Evolutionary conservation across 805 yeast genomes (phyloP).

Genomic region (Helenozyma rhizophorensis): DNA sequence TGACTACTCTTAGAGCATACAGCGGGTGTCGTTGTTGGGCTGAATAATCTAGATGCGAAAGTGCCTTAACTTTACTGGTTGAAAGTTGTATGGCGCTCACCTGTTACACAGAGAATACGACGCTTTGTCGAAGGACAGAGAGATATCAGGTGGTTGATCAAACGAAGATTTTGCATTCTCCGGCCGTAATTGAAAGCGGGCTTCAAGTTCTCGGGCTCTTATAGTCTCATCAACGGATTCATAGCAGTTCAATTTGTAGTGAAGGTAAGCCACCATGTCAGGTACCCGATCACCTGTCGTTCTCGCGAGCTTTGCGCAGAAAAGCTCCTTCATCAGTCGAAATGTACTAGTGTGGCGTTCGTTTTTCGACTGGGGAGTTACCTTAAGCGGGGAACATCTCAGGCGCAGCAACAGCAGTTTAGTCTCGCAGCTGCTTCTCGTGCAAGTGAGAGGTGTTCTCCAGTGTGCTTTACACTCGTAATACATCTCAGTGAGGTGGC

Average conservation of each 20-base stretch:
- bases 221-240: slow-evolving; percentile 8
- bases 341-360: background rate
- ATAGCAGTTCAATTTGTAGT: slow-evolving; percentile 12
- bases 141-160: no score
- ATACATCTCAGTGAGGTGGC: slow-evolving; percentile 9
- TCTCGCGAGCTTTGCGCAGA: slow-evolving; percentile 8
- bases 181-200: slow-evolving; percentile 10
- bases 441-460: slow-evolving; percentile 11
- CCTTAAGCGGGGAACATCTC: slow-evolving; percentile 5
- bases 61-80: no score
- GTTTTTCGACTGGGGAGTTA: slow-evolving; percentile 1
- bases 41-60: no score
- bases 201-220: slow-evolving; percentile 14
- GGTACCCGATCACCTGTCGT: slow-evolving; percentile 4
- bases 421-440: slow-evolving; percentile 9
- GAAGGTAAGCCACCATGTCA: slow-evolving; percentile 17
- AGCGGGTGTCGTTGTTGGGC: no score
- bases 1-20: no score
- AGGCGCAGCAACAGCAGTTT: background rate
- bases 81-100: no score
- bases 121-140: no score
- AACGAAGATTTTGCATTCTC: no score
- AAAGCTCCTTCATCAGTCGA: slow-evolving; percentile 10
- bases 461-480: slow-evolving; percentile 12
- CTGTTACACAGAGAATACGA: no score